Evolutionary conservation across 2,329 filamentous ascomycete genomes (phyloP), one percentile per base, ranked within the genome.

Genomic region (Diaporthe capsici): DNA sequence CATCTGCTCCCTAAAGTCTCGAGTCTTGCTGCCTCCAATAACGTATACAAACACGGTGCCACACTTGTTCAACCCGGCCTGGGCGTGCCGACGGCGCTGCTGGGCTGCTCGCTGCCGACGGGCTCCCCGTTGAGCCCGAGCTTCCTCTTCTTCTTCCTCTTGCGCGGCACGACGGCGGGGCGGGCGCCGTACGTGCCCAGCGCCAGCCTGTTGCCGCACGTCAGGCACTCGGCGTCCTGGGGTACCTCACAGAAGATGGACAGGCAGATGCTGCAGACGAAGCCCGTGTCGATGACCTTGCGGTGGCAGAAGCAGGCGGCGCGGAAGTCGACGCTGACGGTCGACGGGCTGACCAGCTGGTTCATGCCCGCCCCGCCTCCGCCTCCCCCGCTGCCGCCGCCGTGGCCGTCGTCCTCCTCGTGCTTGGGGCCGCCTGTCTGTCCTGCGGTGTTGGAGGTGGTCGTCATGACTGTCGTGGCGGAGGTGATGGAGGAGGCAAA

Each of bases 251-350:
- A 98, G 83, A 98, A 98, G 80, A 98, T 99, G 84, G 95, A 98
- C 60, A 99, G 87, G 82, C 97, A 99, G 79, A 99, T 95, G 77
- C 95, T 98, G 87, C 97, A 99, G 51, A 99, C 96, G 82, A 95
- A 99, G 12, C 96, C 97, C 1, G 96, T 92, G 84, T 98, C 95
- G 58, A 99, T 93, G 28, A 98, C 95, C 49, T 91, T 92, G 70
- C 96, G 90, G 85, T 99, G 97, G 83, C 97, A 99, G 86, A 99
- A 99, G 83, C 97, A 99, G 4, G 97, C 97, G n/a, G 97, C 96
- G 58, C 97, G 92, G 83, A 99, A 99, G 85, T 99, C 97, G 58
- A 99, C 95, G 60, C 94, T 92, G 74, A 96, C 94, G 51, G 95
- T 93, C 10, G 94, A 95, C 0, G 97, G 96, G 6, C 93, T 87